Percentiles rank a stretch among this genome's conserved stretches.
These are phyloP conservation scores for Rutstroemia sp. DNA, from an alignment of 2,329 filamentous ascomycete genomes.

Conservation along the genomic window DNA sequence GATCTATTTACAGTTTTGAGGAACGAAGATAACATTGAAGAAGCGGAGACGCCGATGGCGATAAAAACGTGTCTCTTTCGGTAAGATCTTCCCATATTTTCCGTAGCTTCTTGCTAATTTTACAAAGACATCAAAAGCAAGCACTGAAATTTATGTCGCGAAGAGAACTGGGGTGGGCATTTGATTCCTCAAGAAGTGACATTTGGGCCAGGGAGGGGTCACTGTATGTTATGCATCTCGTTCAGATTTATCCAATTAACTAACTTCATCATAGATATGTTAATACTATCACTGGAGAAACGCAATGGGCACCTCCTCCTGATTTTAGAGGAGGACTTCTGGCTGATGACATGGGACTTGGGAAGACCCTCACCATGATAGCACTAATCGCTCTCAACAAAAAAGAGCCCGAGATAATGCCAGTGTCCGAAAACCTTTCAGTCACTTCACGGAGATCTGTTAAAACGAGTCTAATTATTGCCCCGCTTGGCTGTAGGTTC, in stretches of 20 bases:
- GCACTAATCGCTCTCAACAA: constrained; percentile 35
- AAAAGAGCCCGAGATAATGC: too few species aligned
- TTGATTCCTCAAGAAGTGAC: neutral
- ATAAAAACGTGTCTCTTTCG: too few species aligned
- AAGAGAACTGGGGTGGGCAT: neutral
- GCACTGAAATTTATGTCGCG: neutral
- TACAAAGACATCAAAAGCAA: neutral
- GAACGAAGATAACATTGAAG: too few species aligned
- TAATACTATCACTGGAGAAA: neutral
- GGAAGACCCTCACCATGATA: constrained; percentile 79
- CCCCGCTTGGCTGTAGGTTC: too few species aligned
- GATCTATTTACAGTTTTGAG: too few species aligned
- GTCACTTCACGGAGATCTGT: too few species aligned
- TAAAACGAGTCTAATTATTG: too few species aligned
- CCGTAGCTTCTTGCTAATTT: too few species aligned
- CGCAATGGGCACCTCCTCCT: neutral
- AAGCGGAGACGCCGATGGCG: too few species aligned
- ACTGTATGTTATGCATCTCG: neutral
- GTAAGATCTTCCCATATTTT: too few species aligned
- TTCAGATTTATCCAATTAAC: neutral
- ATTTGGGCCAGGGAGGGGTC: neutral
- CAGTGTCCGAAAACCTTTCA: too few species aligned
- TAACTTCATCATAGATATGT: neutral
- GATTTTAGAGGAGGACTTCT: constrained; percentile 62
- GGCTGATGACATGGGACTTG: constrained; percentile 87